These are phyloP conservation scores for Schwanniomyces sp. DNA, from an alignment of 805 yeast genomes.

Conservation along the genomic window DNA sequence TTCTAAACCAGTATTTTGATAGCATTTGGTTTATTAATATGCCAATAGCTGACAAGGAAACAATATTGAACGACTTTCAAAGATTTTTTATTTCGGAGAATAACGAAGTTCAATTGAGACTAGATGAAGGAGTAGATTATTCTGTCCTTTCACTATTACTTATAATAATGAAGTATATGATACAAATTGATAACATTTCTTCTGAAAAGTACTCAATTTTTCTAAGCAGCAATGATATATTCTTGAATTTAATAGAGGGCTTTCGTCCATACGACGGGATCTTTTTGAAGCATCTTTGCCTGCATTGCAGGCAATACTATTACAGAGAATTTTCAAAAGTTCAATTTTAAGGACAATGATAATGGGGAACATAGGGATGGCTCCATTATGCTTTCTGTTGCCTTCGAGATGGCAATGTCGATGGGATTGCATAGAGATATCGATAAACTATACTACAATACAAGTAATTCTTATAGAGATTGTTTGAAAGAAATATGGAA, in stretches of 20 bases:
- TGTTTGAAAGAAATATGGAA: conserved; percentile 2
- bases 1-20: conserved; percentile 1
- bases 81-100: background rate
- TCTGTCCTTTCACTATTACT: background rate
- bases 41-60: background rate
- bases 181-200: background rate
- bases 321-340: background rate
- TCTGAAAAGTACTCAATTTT: background rate
- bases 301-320: conserved; percentile 1
- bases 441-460: background rate
- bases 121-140: background rate
- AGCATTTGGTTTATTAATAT: conserved; percentile 1
- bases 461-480: background rate
- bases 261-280: background rate
- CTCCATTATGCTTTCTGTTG: background rate
- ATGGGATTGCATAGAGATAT: conserved; percentile 4
- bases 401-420: conserved; percentile 2
- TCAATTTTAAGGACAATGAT: conserved; percentile 1
- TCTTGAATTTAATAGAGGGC: background rate
- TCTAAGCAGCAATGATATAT: background rate
- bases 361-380: conserved; percentile 2
- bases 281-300: background rate
- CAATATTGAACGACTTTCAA: background rate
- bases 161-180: background rate
- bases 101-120: background rate